These are phyloP conservation scores for Rhodomyrtus psidioides DNA, from an alignment of 441 rosid species.

Conservation along the genomic window DNA sequence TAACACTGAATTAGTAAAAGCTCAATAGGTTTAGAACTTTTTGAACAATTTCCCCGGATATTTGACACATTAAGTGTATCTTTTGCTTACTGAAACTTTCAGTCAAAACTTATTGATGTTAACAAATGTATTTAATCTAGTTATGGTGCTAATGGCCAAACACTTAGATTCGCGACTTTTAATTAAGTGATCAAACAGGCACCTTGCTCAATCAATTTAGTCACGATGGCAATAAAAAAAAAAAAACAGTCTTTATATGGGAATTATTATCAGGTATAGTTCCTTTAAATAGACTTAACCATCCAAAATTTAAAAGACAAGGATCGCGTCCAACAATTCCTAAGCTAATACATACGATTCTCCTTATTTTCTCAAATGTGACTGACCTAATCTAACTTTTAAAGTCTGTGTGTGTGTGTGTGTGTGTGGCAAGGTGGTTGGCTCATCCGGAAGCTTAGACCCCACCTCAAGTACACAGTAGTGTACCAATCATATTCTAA, in stretches of 20 bases:
- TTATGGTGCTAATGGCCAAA: neutral
- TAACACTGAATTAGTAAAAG: too few species aligned
- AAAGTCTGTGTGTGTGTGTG: too few species aligned
- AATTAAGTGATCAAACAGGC: neutral
- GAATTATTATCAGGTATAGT: neutral
- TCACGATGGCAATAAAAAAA: neutral
- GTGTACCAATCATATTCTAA: constrained; percentile 26
- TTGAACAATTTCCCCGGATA: neutral
- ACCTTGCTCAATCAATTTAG: neutral
- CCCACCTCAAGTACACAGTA: constrained; percentile 36
- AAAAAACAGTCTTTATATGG: neutral
- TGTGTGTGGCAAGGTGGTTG: too few species aligned
- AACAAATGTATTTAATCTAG: neutral
- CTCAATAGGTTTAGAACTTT: too few species aligned
- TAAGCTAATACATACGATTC: neutral
- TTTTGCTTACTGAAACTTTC: neutral
- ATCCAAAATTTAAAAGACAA: neutral
- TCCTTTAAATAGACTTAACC: neutral
- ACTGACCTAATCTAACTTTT: neutral
- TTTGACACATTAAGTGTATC: neutral
- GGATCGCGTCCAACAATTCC: neutral
- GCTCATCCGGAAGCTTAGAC: constrained; percentile 29
- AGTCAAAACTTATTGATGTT: neutral
- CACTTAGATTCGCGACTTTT: neutral
- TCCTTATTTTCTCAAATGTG: neutral